Base-by-base conservation (phyloP, 1,139 yeast species). In the Geotrichum klebahnii region DNA sequence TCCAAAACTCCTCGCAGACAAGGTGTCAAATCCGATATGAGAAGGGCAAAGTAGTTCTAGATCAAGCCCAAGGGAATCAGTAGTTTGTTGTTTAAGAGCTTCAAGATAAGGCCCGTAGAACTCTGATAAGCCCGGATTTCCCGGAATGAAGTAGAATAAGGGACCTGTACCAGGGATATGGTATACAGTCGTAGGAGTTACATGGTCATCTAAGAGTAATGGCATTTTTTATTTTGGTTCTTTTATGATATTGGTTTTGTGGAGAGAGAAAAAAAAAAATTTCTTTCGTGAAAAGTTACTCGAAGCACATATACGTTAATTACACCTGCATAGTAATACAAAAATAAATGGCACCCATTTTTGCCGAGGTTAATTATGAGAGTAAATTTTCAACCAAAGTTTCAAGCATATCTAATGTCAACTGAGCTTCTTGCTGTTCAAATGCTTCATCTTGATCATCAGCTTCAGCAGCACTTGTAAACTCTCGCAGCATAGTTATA, bases 101-200 rank as follows among this genome's bases (percentile, higher is more conserved):
- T 68, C 69, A 34, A 81, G 66, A 59, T 78, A 81, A 1, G 75
- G 72, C 9, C 69, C 68, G 61, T 82, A 82, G 61, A 73, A 81
- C 54, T 79, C 81, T 28, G 78, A 74, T 22, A 82, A 63, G 0
- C 87, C 88, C 0, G 88, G 88, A 56, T 82, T 82, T 0, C 88
- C 88, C 0, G 88, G 87, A 9, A 82, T 72, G 54, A 81, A 70
- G n/a, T 78, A 67, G 31, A 81, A 58, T 35, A 78, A 54, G 1
- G 75, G 75, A 17, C 60, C 50, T n/a, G 48, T 31, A 22, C 55
- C 53, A n/a, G 40, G 48, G 28, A 59, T 50, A 32, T 56, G 52
- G 41, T 55, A 60, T 2, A 58, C 58, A 2, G 58, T 53, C 2
- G 62, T 57, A 32, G 44, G 53, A 26, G 51, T 52, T 20, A 31